phyloP scores from a whole-genome alignment of 1,284 basidiomycete species.

The Stygiomarasmius scandens region DNA sequence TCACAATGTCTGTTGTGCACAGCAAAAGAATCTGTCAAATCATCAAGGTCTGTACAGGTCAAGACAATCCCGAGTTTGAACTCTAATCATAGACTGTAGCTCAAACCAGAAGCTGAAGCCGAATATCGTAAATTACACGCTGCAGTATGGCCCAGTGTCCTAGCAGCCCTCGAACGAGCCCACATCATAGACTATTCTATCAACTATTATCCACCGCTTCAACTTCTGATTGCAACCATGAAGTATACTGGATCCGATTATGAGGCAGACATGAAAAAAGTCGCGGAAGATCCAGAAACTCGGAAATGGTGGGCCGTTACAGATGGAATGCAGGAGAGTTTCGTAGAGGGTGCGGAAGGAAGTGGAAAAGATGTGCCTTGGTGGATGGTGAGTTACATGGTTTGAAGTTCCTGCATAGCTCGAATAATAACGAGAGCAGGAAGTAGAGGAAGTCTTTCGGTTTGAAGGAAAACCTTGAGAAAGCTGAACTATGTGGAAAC shows the following conservation, averaged over 20 bases:
- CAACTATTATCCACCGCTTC: constrained; percentile 62
- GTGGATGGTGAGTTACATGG: constrained; percentile 64
- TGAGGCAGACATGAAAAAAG: constrained; percentile 64
- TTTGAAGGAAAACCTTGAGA: constrained; percentile 54
- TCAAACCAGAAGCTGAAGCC: constrained; percentile 62
- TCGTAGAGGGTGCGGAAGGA: constrained; percentile 68
- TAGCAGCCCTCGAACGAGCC: constrained; percentile 65
- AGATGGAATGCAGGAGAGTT: constrained; percentile 78
- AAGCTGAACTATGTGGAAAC: too few species aligned
- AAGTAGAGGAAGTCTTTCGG: constrained; percentile 72
- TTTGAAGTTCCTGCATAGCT: background rate
- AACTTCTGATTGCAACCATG: constrained; percentile 71
- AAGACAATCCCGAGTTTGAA: too few species aligned
- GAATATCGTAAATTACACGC: constrained; percentile 75
- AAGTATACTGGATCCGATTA: constrained; percentile 68
- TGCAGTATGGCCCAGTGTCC: constrained; percentile 72
- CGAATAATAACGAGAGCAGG: constrained; percentile 34
- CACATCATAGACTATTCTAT: constrained; percentile 81
- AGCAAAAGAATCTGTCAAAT: constrained; percentile 74
- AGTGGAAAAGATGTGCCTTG: constrained; percentile 68
- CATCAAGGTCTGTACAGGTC: constrained; percentile 55
- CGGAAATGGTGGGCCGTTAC: constrained; percentile 78
- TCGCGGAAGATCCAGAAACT: constrained; percentile 69
- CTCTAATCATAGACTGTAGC: too few species aligned
- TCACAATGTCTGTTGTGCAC: constrained; percentile 37